A percentile compares a stretch with the other conserved stretches of the same genome.
These are phyloP conservation scores for Daldinia childiae DNA, from an alignment of 495 filamentous ascomycete genomes.

Conservation along the genomic window DNA sequence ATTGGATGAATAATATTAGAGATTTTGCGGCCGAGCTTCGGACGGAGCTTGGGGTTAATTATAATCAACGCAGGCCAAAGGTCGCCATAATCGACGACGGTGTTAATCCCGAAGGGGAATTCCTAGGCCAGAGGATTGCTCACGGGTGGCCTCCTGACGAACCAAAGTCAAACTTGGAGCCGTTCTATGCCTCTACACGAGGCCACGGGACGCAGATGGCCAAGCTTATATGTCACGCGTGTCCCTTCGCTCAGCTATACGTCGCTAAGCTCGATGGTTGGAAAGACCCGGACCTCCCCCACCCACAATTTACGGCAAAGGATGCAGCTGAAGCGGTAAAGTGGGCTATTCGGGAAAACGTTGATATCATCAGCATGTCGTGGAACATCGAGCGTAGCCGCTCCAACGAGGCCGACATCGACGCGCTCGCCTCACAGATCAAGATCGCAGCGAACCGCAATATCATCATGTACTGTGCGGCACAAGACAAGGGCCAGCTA, in stretches of 20 bases:
- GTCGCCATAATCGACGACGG: conserved; percentile 60
- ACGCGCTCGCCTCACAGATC: too few species aligned
- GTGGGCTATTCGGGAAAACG: too few species aligned
- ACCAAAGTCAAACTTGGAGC: conserved; percentile 31
- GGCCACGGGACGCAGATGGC: conserved; percentile 58
- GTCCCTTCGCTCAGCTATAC: conserved; percentile 49
- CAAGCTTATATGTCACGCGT: conserved; percentile 48
- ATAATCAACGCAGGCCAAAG: conserved; percentile 36
- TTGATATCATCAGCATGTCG: too few species aligned
- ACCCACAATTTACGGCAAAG: too few species aligned
- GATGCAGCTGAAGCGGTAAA: too few species aligned
- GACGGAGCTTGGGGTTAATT: conserved; percentile 23
- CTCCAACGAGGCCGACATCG: too few species aligned
- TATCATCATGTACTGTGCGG: too few species aligned
- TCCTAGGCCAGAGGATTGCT: conserved; percentile 16
- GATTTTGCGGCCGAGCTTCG: conserved; percentile 29
- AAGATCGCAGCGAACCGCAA: too few species aligned
- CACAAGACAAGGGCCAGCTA: too few species aligned
- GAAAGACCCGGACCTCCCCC: conserved; percentile 36
- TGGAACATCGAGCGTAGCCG: too few species aligned
- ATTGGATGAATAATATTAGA: conserved; percentile 45
- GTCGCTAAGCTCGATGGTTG: conserved; percentile 45
- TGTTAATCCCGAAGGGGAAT: conserved; percentile 46
- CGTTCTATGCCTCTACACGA: conserved; percentile 47
- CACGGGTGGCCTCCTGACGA: conserved; percentile 37